These are phyloP conservation scores for Saccharomycopsis guyanensis DNA, from an alignment of 805 yeast genomes.

Conservation along the genomic window DNA sequence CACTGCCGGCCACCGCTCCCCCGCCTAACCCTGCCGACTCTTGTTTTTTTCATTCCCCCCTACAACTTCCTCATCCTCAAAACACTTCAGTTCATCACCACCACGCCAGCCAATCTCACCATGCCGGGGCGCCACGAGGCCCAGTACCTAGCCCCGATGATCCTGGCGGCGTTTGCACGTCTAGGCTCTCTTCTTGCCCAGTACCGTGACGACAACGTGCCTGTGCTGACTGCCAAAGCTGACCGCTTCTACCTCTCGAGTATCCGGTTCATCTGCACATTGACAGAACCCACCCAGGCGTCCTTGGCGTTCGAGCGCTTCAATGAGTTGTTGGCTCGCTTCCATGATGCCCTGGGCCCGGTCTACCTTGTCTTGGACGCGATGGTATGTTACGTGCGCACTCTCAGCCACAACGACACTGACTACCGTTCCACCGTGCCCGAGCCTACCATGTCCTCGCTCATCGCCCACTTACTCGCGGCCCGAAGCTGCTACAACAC, in stretches of 20 bases:
- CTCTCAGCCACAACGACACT: neutral
- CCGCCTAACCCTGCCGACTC: no score
- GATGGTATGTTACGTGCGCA: neutral
- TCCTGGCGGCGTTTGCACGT: neutral
- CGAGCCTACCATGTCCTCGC: neutral
- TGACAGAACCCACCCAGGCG: neutral
- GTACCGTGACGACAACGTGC: neutral
- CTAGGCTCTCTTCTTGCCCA: neutral
- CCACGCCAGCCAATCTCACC: no score
- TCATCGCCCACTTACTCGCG: constrained; percentile 1
- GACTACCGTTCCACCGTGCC: neutral
- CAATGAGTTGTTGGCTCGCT: neutral
- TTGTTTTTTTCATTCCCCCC: no score
- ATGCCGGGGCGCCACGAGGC: no score
- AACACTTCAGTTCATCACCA: no score
- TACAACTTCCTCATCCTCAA: no score
- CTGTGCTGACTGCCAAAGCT: neutral
- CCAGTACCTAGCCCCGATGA: no score
- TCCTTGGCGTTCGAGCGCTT: neutral
- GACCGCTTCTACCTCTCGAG: constrained; percentile 1
- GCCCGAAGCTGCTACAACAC: constrained; percentile 8
- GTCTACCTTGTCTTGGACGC: constrained; percentile 3
- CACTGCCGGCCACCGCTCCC: no score
- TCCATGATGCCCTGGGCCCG: neutral
- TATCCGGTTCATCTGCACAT: neutral